phyloP scores from a whole-genome alignment of 2,329 filamentous ascomycete genomes.

The Biscogniauxia mediterranea region DNA sequence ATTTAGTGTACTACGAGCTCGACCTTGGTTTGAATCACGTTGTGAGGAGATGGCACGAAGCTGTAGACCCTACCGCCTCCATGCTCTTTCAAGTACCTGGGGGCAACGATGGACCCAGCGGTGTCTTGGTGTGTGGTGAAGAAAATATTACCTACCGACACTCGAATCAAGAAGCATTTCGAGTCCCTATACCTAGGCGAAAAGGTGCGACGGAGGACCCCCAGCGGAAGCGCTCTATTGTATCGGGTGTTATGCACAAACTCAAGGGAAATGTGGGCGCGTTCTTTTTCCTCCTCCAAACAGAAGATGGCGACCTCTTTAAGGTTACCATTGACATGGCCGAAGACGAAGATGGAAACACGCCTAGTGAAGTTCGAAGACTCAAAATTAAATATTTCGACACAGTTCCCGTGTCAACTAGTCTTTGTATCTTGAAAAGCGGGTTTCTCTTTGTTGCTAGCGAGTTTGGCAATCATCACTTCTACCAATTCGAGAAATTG shows the following conservation, averaged over 20 bases:
- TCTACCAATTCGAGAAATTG: conserved; percentile 97
- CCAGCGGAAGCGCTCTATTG: conserved; percentile 81
- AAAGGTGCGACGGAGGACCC: conserved; percentile 89
- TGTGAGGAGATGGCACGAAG: conserved; percentile 92
- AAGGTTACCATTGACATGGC: conserved; percentile 92
- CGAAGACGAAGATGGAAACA: conserved; percentile 73
- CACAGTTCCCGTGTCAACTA: conserved; percentile 85
- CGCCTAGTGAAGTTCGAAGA: conserved; percentile 76
- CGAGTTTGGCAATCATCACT: conserved; percentile 88
- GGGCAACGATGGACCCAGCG: conserved; percentile 88
- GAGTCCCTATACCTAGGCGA: conserved; percentile 83
- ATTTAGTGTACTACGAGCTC: conserved; percentile 94
- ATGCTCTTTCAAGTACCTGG: conserved; percentile 95
- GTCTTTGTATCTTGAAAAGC: conserved; percentile 88
- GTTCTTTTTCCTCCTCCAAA: conserved; percentile 96
- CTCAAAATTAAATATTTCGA: conserved; percentile 98
- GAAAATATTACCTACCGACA: conserved; percentile 97
- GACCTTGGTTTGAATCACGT: conserved; percentile 97
- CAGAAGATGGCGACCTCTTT: conserved; percentile 97
- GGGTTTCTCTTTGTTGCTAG: conserved; percentile 92
- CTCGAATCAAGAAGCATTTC: conserved; percentile 86
- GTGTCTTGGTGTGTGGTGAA: conserved; percentile 90
- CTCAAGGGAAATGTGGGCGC: conserved; percentile 78
- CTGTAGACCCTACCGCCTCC: conserved; percentile 84
- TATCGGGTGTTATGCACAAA: conserved; percentile 95